Percentiles rank a stretch among this genome's conserved stretches.
Evolutionary conservation across 2,329 filamentous ascomycete species (phyloP).

Genomic region (Epichloe bromicola): DNA sequence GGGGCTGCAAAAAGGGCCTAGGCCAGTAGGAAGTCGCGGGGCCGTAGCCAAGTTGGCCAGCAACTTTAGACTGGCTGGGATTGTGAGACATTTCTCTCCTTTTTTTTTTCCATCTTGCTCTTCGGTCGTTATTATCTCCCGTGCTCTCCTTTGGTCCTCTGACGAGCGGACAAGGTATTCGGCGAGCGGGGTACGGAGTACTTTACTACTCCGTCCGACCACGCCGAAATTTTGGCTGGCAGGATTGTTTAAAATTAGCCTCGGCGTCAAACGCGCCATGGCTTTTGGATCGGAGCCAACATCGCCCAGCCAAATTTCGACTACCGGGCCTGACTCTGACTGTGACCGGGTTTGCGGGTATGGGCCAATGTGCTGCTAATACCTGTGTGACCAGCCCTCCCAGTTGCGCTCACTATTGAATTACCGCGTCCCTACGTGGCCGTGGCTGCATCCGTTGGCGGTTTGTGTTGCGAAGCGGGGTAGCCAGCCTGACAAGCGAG

Average conservation of each 20-base stretch:
- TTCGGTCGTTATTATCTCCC: not conserved
- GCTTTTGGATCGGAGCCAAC: not conserved
- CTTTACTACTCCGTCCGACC: not conserved
- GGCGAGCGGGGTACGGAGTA: not conserved
- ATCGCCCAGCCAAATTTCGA: not conserved
- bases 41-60: not conserved
- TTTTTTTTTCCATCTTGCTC: not conserved
- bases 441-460: not conserved
- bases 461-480: not conserved
- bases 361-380: not conserved
- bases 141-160: not conserved
- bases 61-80: not conserved
- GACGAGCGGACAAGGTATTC: not conserved
- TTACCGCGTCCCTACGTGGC: not conserved
- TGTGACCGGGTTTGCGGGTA: not conserved
- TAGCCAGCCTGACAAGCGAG: not conserved
- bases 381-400: not conserved
- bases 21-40: not conserved
- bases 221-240: not conserved
- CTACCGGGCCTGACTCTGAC: not conserved
- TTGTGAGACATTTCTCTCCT: not conserved
- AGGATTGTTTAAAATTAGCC: not conserved
- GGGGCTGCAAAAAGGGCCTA: not conserved
- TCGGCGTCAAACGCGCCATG: not conserved
- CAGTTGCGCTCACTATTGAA: not conserved